These are phyloP conservation scores for Monosporascus sp. DNA, from an alignment of 2,329 filamentous ascomycete genomes.

Conservation along the genomic window DNA sequence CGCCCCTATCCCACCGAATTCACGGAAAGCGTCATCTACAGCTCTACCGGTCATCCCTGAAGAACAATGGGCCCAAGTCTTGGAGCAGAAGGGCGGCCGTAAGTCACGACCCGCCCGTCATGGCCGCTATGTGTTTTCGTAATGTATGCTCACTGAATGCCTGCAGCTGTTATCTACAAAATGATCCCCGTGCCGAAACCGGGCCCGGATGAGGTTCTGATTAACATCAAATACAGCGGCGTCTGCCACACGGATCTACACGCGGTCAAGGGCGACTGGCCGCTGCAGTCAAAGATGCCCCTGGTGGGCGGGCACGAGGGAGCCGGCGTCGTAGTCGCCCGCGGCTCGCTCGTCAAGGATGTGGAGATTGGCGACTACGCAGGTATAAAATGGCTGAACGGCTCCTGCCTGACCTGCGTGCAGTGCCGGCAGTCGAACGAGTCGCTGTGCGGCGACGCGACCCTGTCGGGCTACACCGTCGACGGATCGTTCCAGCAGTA, in stretches of 20 bases:
- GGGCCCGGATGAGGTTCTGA: slow-evolving; percentile 81
- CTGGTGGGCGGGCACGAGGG: slow-evolving; percentile 78
- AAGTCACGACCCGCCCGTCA: slow-evolving; percentile 28
- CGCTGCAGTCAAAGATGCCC: slow-evolving; percentile 73
- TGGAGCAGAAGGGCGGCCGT: slow-evolving; percentile 74
- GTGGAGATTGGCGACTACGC: slow-evolving; percentile 78
- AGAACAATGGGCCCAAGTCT: slow-evolving; percentile 87
- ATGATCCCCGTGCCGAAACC: slow-evolving; percentile 77
- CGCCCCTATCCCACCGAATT: not conserved
- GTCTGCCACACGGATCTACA: slow-evolving; percentile 83
- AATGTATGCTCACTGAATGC: not conserved
- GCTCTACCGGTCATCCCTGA: slow-evolving; percentile 52
- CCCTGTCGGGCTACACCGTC: slow-evolving; percentile 85
- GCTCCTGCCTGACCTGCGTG: slow-evolving; percentile 74
- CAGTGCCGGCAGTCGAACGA: slow-evolving; percentile 81
- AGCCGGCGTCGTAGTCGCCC: slow-evolving; percentile 76
- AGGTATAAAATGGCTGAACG: slow-evolving; percentile 92
- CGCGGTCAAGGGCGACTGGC: slow-evolving; percentile 87
- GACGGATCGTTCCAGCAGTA: slow-evolving; percentile 94
- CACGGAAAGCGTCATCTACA: not conserved
- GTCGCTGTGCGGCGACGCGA: slow-evolving; percentile 69
- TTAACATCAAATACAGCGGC: slow-evolving; percentile 86
- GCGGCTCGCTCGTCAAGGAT: slow-evolving; percentile 70
- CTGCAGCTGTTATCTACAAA: slow-evolving; percentile 61
- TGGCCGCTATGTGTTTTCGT: slow-evolving; percentile 13